phyloP scores from a whole-genome alignment of 2,329 filamentous ascomycete species.

The Sphaerulina vaccinii region DNA sequence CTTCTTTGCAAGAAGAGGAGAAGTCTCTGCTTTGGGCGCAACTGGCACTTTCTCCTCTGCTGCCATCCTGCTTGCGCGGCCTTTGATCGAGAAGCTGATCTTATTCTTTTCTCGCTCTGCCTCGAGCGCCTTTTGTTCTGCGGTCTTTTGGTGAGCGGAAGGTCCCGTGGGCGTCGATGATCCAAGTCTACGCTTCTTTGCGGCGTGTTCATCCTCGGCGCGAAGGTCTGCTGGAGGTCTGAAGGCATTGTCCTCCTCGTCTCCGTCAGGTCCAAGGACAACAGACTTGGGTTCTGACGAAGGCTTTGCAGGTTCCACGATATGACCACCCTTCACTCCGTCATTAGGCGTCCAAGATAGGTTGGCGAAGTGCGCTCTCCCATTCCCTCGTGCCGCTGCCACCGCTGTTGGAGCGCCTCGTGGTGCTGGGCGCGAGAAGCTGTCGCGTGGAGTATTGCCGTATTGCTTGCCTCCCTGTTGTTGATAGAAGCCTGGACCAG shows the following conservation, averaged over 20 bases:
- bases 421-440: slow-evolving; percentile 25
- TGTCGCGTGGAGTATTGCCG: slow-evolving; percentile 26
- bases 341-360: slow-evolving; percentile 67
- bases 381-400: slow-evolving; percentile 27
- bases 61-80: slow-evolving; percentile 57
- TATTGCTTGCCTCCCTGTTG: slow-evolving; percentile 44
- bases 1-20: slow-evolving; percentile 52
- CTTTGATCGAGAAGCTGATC: slow-evolving; percentile 93
- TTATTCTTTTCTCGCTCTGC: slow-evolving; percentile 49
- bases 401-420: slow-evolving; percentile 46
- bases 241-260: slow-evolving; percentile 61
- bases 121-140: slow-evolving; percentile 43
- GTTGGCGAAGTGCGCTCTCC: slow-evolving; percentile 63
- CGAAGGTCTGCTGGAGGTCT: slow-evolving; percentile 64
- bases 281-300: slow-evolving; percentile 28
- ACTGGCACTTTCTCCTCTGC: slow-evolving; percentile 29
- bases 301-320: slow-evolving; percentile 35
- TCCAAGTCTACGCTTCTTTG: slow-evolving; percentile 30
- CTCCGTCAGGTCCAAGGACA: slow-evolving; percentile 38
- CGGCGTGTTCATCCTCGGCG: slow-evolving; percentile 59
- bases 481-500: slow-evolving; percentile 34
- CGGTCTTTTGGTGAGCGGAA: slow-evolving; percentile 20
- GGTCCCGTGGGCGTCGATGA: slow-evolving; percentile 9
- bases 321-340: slow-evolving; percentile 54
- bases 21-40: slow-evolving; percentile 30